Conservation (phyloP, 164 flowering plant genomes). For the Dillenia turbinata region DNA sequence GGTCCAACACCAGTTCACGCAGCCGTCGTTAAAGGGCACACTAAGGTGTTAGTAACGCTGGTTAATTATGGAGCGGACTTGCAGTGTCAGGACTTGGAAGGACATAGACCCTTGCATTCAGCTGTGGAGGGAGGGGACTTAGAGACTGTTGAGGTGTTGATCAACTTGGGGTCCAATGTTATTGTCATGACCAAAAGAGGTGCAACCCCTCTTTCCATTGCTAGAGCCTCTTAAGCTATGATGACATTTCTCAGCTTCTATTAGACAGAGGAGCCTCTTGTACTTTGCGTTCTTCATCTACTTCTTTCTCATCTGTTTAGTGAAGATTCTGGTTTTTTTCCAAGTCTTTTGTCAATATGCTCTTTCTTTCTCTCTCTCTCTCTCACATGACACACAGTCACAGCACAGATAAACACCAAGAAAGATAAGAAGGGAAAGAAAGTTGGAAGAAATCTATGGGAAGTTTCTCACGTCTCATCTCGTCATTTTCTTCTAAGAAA, state of each 20-base stretch:
- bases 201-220: constrained; percentile 51
- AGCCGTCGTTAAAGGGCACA: constrained; percentile 64
- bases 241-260: constrained; percentile 32
- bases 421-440: no score
- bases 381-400: no score
- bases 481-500: no score
- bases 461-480: no score
- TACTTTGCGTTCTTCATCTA: constrained; percentile 9
- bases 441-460: no score
- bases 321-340: no score
- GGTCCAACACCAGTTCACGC: constrained; percentile 59
- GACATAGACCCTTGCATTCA: constrained; percentile 59
- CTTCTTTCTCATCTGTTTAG: constrained; percentile 9
- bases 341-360: no score
- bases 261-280: constrained; percentile 38
- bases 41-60: constrained; percentile 34
- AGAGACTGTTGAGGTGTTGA: constrained; percentile 40
- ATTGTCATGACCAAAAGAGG: constrained; percentile 45
- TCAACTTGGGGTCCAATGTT: constrained; percentile 44
- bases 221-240: constrained; percentile 39
- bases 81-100: constrained; percentile 49
- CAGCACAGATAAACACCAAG: no score
- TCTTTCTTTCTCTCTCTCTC: no score
- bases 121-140: constrained; percentile 58
- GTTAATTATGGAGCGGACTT: constrained; percentile 35